Evolutionary conservation across 1,284 basidiomycete genomes (phyloP), one percentile per base, ranked within the genome.

Genomic region (Mycosarcoma mackinlayi): DNA sequence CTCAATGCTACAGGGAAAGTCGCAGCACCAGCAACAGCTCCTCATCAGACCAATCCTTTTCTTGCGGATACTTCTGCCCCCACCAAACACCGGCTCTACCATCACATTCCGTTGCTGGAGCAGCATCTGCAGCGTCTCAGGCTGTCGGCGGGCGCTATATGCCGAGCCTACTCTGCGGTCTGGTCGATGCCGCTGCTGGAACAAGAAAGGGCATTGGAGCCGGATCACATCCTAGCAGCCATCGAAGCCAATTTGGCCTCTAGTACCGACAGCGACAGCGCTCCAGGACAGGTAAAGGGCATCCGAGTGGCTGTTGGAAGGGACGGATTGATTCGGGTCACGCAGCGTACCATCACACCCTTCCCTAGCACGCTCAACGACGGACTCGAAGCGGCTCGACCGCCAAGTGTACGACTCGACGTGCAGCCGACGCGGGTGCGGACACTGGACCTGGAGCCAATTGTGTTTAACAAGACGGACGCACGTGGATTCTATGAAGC

Each of bases 391-490:
- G 18, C 35, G 3, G 52, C 53, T 10, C 40, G 34, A 9, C 30
- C 49, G 13, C 69, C 69, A 10, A 51, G 49, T 18, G 69, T 67
- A 34, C 59, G 69, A 4, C 24, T 66, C 24, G 69, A 72, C 28
- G 33, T 31, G 14, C 38, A 35, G 45, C 63, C 69, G 11, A 72
- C 69, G 27, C 41, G 63, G 11, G 63, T 72, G 19, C 41, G 69
- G 1, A 66, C 55, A 23, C 40, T 67, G 59, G 63, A 67, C 14
- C 40, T 72, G 51, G 69, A 72, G 37, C 69, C 69, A 28, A n/a
- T 72, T 6, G 63, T 67, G 33, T 67, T 72, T 49, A 72, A 72
- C 69, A 72, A 72, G 63, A 72, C 69, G 10, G 59, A 72, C 25
- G 69, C 63, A 28, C 58, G 69, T 13, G 63, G 56, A 3, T 58